These are phyloP conservation scores for Microdochium trichocladiopsis DNA, from an alignment of 2,329 filamentous ascomycete genomes.

Conservation along the genomic window DNA sequence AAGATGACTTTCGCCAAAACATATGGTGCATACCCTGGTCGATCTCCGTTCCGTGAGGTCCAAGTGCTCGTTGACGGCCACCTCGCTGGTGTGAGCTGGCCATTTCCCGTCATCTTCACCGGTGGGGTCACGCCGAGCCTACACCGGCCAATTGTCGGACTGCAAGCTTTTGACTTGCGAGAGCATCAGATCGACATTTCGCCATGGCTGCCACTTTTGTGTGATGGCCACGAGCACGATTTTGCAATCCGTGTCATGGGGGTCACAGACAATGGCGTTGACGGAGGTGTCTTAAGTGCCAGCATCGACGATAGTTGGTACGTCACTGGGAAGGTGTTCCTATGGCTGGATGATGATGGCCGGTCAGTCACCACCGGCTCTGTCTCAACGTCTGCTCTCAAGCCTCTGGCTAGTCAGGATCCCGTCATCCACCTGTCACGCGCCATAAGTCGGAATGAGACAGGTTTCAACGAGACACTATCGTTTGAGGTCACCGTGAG, in stretches of 20 bases:
- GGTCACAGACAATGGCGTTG: constrained; percentile 42
- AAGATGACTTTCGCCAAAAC: constrained; percentile 47
- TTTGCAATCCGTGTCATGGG: constrained; percentile 54
- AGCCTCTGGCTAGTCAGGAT: constrained; percentile 5
- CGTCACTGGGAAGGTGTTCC: constrained; percentile 58
- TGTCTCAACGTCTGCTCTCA: constrained; percentile 18
- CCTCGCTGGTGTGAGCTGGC: constrained; percentile 57
- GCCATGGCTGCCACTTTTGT: constrained; percentile 50
- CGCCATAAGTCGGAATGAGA: constrained; percentile 27
- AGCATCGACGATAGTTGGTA: constrained; percentile 53
- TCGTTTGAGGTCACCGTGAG: constrained; percentile 46
- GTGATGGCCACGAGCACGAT: constrained; percentile 44
- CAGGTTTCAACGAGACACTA: constrained; percentile 50
- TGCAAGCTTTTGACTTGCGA: constrained; percentile 59
- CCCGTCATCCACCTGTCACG: constrained; percentile 42
- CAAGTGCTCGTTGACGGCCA: constrained; percentile 56
- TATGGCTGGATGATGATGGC: constrained; percentile 45
- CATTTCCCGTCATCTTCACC: constrained; percentile 62
- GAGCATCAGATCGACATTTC: constrained; percentile 64
- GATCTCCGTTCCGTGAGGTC: constrained; percentile 62
- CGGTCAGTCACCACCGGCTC: constrained; percentile 42
- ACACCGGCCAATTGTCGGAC: constrained; percentile 61
- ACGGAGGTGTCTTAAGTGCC: constrained; percentile 35
- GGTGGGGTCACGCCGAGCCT: constrained; percentile 60
- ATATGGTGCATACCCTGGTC: constrained; percentile 51